A percentile compares a stretch with the other conserved stretches of the same genome.
These are phyloP conservation scores for Fusarium sp. DNA, from an alignment of 2,329 filamentous ascomycete species.

Conservation along the genomic window DNA sequence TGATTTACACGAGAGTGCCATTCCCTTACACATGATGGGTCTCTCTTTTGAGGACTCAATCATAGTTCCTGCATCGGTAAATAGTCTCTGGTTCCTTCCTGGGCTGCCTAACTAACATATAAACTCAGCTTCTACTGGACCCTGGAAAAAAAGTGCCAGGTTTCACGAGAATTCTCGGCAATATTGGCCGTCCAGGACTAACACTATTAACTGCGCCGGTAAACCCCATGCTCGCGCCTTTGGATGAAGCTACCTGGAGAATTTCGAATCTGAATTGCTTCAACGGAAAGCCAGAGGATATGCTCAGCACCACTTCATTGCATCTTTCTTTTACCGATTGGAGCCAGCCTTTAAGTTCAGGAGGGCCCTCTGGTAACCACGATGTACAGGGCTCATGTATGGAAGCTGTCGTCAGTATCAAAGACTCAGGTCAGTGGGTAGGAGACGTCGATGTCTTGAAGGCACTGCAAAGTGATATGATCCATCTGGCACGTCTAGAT, in stretches of 20 bases:
- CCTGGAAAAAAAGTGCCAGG: rapidly evolving
- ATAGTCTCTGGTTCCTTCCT: no score
- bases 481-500: neutral
- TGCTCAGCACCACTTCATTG: neutral
- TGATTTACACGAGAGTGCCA: neutral
- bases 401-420: neutral
- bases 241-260: neutral
- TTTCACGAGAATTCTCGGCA: neutral
- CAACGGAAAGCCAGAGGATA: neutral
- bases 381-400: neutral
- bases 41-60: neutral
- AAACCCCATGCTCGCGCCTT: neutral
- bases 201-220: rapidly evolving
- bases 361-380: neutral
- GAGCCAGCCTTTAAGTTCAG: neutral
- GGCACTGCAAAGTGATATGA: neutral
- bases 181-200: neutral
- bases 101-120: no score
- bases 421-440: neutral
- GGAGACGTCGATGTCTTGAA: neutral
- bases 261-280: neutral
- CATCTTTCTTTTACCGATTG: neutral
- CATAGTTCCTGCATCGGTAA: neutral
- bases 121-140: neutral
- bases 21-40: neutral